phyloP scores from a whole-genome alignment of 1,284 basidiomycete genomes.

The Cystobasidiaceae sp. region DNA sequence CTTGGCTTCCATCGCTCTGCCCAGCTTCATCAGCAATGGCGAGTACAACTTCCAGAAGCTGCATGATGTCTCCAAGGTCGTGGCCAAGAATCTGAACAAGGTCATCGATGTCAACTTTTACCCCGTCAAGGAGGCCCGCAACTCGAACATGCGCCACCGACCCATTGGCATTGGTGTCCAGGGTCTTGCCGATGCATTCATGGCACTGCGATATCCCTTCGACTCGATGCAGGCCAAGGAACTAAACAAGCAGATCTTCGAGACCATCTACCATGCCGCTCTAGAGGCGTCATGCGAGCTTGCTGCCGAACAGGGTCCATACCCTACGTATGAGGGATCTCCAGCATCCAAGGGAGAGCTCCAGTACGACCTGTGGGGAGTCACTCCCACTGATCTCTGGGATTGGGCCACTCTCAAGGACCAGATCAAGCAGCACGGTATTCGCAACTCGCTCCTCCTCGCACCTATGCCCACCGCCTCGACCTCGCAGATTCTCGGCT shows the following conservation, averaged over 20 bases:
- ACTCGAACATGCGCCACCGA: conserved; percentile 94
- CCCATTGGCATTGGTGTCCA: conserved; percentile 98
- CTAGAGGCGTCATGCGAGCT: conserved; percentile 89
- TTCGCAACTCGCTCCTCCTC: conserved; percentile 89
- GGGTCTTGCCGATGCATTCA: conserved; percentile 97
- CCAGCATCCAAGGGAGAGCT: conserved; percentile 83
- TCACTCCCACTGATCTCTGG: conserved; percentile 89
- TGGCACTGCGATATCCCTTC: conserved; percentile 93
- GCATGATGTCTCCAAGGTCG: conserved; percentile 88
- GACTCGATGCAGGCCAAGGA: conserved; percentile 81
- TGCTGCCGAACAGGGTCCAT: conserved; percentile 73
- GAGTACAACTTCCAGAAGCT: conserved; percentile 72
- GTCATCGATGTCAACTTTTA: conserved; percentile 92
- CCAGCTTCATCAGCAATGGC: conserved; percentile 51
- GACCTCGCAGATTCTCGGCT: conserved; percentile 95
- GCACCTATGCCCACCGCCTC: conserved; percentile 99
- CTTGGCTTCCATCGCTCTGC: conserved; percentile 92
- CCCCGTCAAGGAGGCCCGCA: conserved; percentile 81
- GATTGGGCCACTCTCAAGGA: conserved; percentile 87
- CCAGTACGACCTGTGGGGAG: conserved; percentile 94
- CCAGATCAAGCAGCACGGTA: conserved; percentile 77
- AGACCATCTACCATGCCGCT: conserved; percentile 97
- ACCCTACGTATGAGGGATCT: conserved; percentile 86
- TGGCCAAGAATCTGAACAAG: conserved; percentile 86
- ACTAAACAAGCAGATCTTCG: conserved; percentile 94